Percentiles rank a stretch among this genome's conserved stretches.
Conservation (phyloP, 2,329 filamentous ascomycete genomes). For the Neophaeococcomyces aloes region DNA sequence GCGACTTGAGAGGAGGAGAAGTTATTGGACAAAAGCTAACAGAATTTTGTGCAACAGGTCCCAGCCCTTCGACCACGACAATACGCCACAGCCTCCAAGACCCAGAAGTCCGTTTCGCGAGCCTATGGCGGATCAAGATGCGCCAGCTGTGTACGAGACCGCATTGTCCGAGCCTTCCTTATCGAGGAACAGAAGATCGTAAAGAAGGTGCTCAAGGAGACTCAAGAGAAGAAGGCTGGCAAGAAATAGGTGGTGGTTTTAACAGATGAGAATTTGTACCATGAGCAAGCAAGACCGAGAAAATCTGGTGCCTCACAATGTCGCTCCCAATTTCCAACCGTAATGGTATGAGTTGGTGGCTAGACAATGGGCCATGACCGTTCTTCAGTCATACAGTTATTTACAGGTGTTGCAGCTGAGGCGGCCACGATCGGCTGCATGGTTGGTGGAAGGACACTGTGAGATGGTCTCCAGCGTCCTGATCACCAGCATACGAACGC, state of each 20-base stretch:
- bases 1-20: too few relatives aligned
- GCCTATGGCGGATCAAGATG: constrained; percentile 98
- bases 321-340: too few relatives aligned
- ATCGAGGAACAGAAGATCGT: constrained; percentile 99
- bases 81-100: constrained; percentile 93
- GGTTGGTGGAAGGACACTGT: too few relatives aligned
- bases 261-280: not conserved
- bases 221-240: constrained; percentile 61
- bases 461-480: too few relatives aligned
- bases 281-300: not conserved
- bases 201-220: constrained; percentile 99
- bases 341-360: too few relatives aligned
- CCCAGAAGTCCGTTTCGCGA: constrained; percentile 98
- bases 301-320: not conserved
- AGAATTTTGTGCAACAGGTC: constrained; percentile 45
- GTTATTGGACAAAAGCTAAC: constrained; percentile 8
- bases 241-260: constrained; percentile 42
- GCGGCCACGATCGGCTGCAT: too few relatives aligned
- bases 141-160: constrained; percentile 96
- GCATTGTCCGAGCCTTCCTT: constrained; percentile 94
- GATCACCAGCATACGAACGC: too few relatives aligned
- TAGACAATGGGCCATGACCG: too few relatives aligned
- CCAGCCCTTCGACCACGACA: constrained; percentile 96
- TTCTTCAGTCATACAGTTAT: too few relatives aligned
- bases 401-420: too few relatives aligned